A percentile compares a stretch with the other conserved stretches of the same genome.
phyloP scores from a whole-genome alignment of 176 grass and related monocot genomes.

The Ensete ventricosum region DNA sequence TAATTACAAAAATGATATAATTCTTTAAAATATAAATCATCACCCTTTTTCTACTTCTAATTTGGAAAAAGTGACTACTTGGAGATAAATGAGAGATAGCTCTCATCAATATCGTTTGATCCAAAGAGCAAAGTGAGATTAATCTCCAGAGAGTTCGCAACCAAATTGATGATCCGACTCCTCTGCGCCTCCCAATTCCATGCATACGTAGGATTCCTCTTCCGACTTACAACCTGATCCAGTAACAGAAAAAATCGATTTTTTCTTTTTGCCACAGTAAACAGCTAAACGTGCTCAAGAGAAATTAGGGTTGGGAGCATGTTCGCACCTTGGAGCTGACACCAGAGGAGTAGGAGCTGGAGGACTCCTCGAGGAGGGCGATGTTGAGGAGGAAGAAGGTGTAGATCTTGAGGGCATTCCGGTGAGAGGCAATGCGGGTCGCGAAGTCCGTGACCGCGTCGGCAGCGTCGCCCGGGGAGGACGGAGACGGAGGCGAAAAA shows the following conservation, averaged over 20 bases:
- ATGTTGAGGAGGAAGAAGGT: constrained; percentile 82
- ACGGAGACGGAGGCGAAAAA: constrained; percentile 17
- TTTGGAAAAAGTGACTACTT: constrained; percentile 41
- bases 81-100: constrained; percentile 83
- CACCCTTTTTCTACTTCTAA: not conserved
- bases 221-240: constrained; percentile 57
- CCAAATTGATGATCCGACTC: constrained; percentile 69
- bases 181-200: constrained; percentile 97
- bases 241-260: constrained; percentile 15
- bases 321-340: constrained; percentile 40
- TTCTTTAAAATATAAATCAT: not conserved
- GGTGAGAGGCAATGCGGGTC: constrained; percentile 58
- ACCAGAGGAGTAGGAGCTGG: constrained; percentile 20
- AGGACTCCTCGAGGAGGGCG: constrained; percentile 38
- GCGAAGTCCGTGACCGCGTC: constrained; percentile 6
- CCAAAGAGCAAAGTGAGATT: constrained; percentile 83
- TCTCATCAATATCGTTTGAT: constrained; percentile 62
- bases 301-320: constrained; percentile 10
- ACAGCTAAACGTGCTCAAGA: not conserved
- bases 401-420: constrained; percentile 88
- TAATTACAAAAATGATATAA: not conserved
- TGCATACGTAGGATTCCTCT: constrained; percentile 64
- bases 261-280: not conserved
- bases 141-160: constrained; percentile 85
- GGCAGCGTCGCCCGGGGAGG: not conserved